Evolutionary conservation across 768 basidiomycete genomes (phyloP), one percentile per base, ranked within the genome.

Genomic region (Goffeauzyma gilvescens): DNA sequence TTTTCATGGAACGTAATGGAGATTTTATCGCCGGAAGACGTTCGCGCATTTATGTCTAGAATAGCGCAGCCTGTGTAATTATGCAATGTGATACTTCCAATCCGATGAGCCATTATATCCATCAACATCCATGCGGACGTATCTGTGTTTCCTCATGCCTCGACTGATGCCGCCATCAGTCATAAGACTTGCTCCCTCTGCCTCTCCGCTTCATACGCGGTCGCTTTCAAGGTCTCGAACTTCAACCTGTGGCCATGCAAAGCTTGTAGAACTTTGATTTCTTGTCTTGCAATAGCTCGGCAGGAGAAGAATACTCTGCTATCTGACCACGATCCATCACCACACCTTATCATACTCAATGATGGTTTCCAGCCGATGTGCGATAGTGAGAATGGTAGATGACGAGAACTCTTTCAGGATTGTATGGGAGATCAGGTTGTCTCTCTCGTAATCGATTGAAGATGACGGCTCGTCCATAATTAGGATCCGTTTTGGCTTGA

Each of bases 311-410:
- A 52, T 78, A 85, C 54, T 86, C 84, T 4, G 72, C 69, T 33
- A 87, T 81, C 2, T 71, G 71, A 4, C 84, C 83, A 57, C 80
- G 69, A 35, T 84, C 81, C 20, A 86, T 53, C 15, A 52, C 48
- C 32, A 23, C 34, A 66, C 76, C 45, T 64, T 71, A 58, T 85
- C 78, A 51, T 84, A 86, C 54, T 85, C 81, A 42, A 86, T 82
- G 57, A 51, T 74, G 0, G 80, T 82, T 56, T 75, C 75, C 17
- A 82, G 66, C 12, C 79, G 73, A 64, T 85, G 82, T 10, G 82
- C 81, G 42, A 85, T 82, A 7, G 81, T 84, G 24, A 84, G 63
- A 43, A 83, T 81, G 0, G 81, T 86, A 57, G 78, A 81, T 14
- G 76, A 71, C 4, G 78, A 74, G 49, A 84, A 85, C 38, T 63